Conservation (phyloP, 345 rosid genomes). For the Trapa bicornis region DNA sequence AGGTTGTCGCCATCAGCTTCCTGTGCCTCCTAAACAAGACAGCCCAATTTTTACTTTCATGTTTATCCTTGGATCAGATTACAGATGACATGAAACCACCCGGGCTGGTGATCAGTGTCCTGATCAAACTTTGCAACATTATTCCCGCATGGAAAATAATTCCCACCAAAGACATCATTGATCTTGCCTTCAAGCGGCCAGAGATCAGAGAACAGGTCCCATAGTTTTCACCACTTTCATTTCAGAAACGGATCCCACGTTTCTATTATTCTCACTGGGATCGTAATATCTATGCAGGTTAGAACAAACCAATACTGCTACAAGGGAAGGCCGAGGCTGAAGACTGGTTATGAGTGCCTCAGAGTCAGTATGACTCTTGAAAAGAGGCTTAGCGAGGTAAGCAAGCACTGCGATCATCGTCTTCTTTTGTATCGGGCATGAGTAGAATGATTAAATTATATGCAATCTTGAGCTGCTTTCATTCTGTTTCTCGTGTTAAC, state of each 20-base stretch:
- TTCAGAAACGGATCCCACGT: background rate
- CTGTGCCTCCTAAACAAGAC: background rate
- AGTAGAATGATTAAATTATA: background rate
- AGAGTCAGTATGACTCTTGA: slow-evolving; percentile 31
- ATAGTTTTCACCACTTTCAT: background rate
- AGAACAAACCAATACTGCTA: slow-evolving; percentile 39
- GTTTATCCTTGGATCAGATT: slow-evolving; percentile 26
- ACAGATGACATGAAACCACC: slow-evolving; percentile 65
- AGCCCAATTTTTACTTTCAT: background rate
- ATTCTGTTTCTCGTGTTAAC: slow-evolving; percentile 17
- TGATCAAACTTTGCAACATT: slow-evolving; percentile 25
- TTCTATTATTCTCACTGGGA: background rate
- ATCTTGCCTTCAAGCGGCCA: slow-evolving; percentile 54
- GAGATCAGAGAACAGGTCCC: slow-evolving; percentile 52
- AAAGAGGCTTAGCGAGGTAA: slow-evolving; percentile 30
- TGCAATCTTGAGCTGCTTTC: background rate
- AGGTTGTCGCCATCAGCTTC: no score
- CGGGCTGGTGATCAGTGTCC: slow-evolving; percentile 25
- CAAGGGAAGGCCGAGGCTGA: slow-evolving; percentile 48
- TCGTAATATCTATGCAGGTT: slow-evolving; percentile 2
- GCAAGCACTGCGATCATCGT: background rate
- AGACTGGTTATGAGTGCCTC: slow-evolving; percentile 35
- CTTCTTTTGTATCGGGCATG: background rate
- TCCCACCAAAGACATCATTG: slow-evolving; percentile 51
- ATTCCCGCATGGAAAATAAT: slow-evolving; percentile 74